Evolutionary conservation across 2,329 filamentous ascomycete species (phyloP).

Genomic region (Xylariaceae sp.): DNA sequence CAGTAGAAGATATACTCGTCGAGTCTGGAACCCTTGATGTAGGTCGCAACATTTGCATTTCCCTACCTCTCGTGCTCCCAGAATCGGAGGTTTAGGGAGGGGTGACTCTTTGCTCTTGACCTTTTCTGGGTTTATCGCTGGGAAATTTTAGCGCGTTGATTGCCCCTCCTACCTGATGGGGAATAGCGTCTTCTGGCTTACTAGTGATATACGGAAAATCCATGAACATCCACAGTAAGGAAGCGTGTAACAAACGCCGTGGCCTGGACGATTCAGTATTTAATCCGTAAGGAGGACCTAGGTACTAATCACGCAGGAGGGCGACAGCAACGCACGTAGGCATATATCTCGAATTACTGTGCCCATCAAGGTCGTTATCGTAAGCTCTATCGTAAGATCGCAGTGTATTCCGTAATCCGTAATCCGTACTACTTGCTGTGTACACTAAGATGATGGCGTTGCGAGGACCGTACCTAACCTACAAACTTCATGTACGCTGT

Average conservation of each 20-base stretch:
- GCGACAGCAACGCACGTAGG: too few species aligned
- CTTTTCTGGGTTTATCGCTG: constrained; percentile 1
- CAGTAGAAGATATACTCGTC: neutral
- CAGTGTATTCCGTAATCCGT: too few species aligned
- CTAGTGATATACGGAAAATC: constrained; percentile 5
- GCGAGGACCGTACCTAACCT: too few species aligned
- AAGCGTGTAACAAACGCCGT: neutral
- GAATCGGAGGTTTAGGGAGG: constrained; percentile 10
- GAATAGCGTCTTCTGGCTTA: constrained; percentile 10
- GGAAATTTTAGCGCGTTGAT: constrained; percentile 6
- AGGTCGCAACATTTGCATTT: neutral
- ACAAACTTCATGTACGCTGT: too few species aligned
- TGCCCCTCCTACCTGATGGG: constrained; percentile 17
- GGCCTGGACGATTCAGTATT: too few species aligned
- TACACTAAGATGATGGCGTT: too few species aligned
- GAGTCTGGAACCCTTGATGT: neutral
- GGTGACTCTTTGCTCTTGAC: neutral
- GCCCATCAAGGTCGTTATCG: too few species aligned
- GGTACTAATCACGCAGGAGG: too few species aligned
- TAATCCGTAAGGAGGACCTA: too few species aligned
- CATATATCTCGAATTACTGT: too few species aligned
- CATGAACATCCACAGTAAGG: neutral
- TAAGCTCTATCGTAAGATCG: too few species aligned
- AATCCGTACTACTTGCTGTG: too few species aligned
- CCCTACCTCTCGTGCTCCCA: neutral